Conservation (phyloP, 768 basidiomycete species). For the Symmetrospora coprosmae region DNA sequence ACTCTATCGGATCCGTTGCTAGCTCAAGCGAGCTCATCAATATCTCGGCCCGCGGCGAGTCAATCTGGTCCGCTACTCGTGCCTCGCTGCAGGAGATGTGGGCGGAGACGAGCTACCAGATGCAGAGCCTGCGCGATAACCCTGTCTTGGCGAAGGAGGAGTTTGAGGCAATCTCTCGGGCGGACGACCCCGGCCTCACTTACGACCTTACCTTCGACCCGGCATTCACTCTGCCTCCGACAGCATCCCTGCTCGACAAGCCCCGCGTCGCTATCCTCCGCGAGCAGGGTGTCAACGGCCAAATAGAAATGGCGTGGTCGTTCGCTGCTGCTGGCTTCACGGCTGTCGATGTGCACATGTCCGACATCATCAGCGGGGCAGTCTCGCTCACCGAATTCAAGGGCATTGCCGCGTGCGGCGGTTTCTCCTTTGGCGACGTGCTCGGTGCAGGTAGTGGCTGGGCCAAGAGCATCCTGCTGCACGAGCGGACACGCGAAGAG, state of each 20-base stretch:
- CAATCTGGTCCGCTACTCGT: conserved; percentile 55
- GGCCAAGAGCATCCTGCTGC: conserved; percentile 87
- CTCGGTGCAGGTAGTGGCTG: conserved; percentile 94
- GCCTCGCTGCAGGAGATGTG: conserved; percentile 64
- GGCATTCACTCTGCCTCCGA: conserved; percentile 25
- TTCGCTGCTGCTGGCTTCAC: conserved; percentile 89
- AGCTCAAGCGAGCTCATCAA: conserved; percentile 41
- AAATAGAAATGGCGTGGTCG: conserved; percentile 96
- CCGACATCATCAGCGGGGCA: conserved; percentile 67
- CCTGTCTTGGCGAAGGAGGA: conserved; percentile 64
- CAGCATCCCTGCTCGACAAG: conserved; percentile 41
- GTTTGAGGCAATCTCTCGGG: conserved; percentile 50
- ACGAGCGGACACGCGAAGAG: conserved; percentile 57
- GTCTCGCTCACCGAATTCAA: conserved; percentile 55
- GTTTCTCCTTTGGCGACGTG: conserved; percentile 97
- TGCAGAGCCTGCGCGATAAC: conserved; percentile 81
- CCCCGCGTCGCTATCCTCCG: conserved; percentile 89
- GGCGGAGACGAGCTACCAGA: conserved; percentile 86
- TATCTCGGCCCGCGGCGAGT: conserved; percentile 44
- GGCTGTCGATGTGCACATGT: conserved; percentile 95
- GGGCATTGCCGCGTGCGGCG: conserved; percentile 89
- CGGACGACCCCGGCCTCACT: conserved; percentile 50
- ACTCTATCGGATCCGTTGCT: conserved; percentile 59
- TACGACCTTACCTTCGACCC: conserved; percentile 57
- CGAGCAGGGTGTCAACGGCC: conserved; percentile 97